phyloP scores from a whole-genome alignment of 2,329 filamentous ascomycete genomes.

The Thelonectria discophora region DNA sequence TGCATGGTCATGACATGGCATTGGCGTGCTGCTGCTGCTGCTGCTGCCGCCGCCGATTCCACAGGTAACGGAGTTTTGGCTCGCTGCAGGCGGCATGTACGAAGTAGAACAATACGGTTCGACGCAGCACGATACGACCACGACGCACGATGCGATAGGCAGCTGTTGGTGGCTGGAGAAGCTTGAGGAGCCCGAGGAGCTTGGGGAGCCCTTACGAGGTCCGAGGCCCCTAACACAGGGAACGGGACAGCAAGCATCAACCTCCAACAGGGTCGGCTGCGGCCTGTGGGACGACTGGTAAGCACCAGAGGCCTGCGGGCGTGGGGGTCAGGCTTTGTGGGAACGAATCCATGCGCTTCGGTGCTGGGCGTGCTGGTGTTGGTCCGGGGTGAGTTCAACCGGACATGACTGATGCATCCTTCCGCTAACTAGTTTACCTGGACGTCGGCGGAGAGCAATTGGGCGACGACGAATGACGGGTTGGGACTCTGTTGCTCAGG shows the following conservation, averaged over 20 bases:
- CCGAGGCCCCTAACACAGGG: slow-evolving; percentile 7
- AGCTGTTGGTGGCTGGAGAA: neutral
- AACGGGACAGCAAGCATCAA: slow-evolving; percentile 1
- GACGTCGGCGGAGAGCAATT: slow-evolving; percentile 1
- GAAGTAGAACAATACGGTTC: slow-evolving; percentile 15
- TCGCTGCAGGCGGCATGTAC: neutral
- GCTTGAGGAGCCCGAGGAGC: neutral
- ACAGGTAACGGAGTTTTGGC: neutral
- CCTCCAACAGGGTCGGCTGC: neutral
- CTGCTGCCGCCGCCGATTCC: too few relatives aligned
- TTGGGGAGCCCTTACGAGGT: neutral
- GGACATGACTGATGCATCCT: slow-evolving; percentile 12
- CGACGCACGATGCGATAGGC: slow-evolving; percentile 20
- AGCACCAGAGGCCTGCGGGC: neutral
- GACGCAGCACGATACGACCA: slow-evolving; percentile 12
- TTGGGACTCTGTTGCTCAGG: neutral
- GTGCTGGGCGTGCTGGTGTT: neutral
- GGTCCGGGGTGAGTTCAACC: slow-evolving; percentile 11
- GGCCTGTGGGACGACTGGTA: slow-evolving; percentile 12
- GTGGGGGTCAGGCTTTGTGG: slow-evolving; percentile 19
- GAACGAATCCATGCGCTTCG: neutral
- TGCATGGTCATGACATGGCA: slow-evolving; percentile 13
- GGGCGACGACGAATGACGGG: slow-evolving; percentile 3
- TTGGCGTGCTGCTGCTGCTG: neutral
- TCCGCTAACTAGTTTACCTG: slow-evolving; percentile 12